These are phyloP conservation scores for Sporothrix globosa DNA, from an alignment of 2,329 filamentous ascomycete genomes.

Conservation along the genomic window DNA sequence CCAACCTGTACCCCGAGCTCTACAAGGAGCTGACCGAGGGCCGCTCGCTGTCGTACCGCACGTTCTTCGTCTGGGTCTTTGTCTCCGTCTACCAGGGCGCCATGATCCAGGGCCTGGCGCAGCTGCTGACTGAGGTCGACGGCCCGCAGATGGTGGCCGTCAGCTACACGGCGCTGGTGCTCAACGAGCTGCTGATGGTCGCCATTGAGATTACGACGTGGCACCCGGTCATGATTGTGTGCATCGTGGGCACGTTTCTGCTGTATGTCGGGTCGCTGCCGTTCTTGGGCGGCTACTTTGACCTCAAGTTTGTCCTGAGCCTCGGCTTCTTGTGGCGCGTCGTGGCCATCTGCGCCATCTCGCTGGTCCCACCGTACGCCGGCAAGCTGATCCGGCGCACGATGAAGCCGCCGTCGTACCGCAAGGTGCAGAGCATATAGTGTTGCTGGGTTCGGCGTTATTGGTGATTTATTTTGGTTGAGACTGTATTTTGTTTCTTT, in stretches of 20 bases:
- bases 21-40: slow-evolving; percentile 97
- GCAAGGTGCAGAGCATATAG: slow-evolving; percentile 80
- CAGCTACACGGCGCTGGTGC: slow-evolving; percentile 84
- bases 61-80: slow-evolving; percentile 95
- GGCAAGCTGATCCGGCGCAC: slow-evolving; percentile 82
- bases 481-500: slow-evolving; percentile 9
- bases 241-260: slow-evolving; percentile 77
- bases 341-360: slow-evolving; percentile 75
- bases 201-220: slow-evolving; percentile 95
- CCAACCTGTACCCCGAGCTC: slow-evolving; percentile 93
- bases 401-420: slow-evolving; percentile 89
- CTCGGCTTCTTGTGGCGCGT: slow-evolving; percentile 90
- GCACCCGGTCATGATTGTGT: slow-evolving; percentile 89
- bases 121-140: slow-evolving; percentile 80
- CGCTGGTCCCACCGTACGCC: slow-evolving; percentile 82
- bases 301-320: slow-evolving; percentile 71
- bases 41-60: slow-evolving; percentile 83
- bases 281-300: slow-evolving; percentile 87
- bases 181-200: slow-evolving; percentile 97
- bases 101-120: slow-evolving; percentile 92
- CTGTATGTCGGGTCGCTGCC: slow-evolving; percentile 83
- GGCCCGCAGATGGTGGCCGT: slow-evolving; percentile 80
- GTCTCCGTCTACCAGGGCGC: slow-evolving; percentile 94
- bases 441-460: background rate
- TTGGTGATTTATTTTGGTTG: background rate